A percentile compares a stretch with the other conserved stretches of the same genome.
Conservation (phyloP, 1,284 basidiomycete genomes). For the Marasmius oreades region DNA sequence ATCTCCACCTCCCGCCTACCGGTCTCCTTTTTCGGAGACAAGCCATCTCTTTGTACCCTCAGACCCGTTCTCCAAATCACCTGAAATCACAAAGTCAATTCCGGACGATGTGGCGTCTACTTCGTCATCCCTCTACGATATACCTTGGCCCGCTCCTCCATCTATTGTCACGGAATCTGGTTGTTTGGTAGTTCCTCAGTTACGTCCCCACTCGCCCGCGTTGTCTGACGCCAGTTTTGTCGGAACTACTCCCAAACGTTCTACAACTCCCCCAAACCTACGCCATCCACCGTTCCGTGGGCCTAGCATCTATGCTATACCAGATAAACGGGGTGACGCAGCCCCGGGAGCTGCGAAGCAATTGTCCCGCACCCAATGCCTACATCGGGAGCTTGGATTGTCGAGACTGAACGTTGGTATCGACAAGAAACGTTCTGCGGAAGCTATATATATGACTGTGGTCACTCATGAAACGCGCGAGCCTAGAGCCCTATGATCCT, state of each 20-base stretch:
- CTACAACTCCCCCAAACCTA: not conserved
- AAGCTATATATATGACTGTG: constrained; percentile 37
- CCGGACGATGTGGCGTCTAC: constrained; percentile 23
- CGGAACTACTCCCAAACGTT: not conserved
- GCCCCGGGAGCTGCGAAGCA: not conserved
- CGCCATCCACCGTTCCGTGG: constrained; percentile 10
- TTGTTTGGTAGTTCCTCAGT: not conserved
- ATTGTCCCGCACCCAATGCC: not conserved
- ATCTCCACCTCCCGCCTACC: constrained; percentile 19
- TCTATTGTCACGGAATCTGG: constrained; percentile 4
- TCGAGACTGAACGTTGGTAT: not conserved
- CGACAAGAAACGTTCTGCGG: constrained; percentile 10
- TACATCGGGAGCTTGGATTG: not conserved
- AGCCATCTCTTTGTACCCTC: constrained; percentile 4
- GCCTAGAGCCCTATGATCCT: constrained; percentile 1
- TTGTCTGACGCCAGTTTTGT: constrained; percentile 9
- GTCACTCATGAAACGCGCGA: constrained; percentile 31
- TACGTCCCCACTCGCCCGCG: constrained; percentile 6
- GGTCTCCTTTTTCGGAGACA: not conserved
- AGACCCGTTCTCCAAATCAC: constrained; percentile 1
- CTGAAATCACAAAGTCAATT: constrained; percentile 6
- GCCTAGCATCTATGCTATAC: constrained; percentile 4
- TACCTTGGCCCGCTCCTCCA: constrained; percentile 30
- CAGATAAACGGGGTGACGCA: not conserved
- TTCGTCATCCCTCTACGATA: constrained; percentile 31